Percentiles rank a stretch among this genome's conserved stretches.
phyloP scores from a whole-genome alignment of 1,284 basidiomycete species.

The Puccinia coronata region DNA sequence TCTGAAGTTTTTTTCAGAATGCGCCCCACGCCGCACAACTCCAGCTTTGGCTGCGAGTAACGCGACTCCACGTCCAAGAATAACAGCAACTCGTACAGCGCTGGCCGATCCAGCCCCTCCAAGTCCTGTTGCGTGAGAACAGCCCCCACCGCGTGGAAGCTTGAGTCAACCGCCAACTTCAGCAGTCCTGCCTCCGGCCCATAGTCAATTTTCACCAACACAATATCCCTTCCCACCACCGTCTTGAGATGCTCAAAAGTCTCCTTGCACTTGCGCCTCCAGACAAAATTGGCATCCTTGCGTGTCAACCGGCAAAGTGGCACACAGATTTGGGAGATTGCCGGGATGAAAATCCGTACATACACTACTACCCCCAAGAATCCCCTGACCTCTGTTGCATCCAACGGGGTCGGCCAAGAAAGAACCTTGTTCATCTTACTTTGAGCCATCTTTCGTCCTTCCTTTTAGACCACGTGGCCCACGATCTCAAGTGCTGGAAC shows the following conservation, averaged over 20 bases:
- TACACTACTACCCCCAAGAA: conserved; percentile 21
- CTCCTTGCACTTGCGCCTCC: not conserved
- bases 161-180: conserved; percentile 22
- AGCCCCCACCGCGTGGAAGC: not conserved
- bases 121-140: not conserved
- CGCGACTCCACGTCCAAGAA: not conserved
- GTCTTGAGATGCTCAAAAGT: not conserved
- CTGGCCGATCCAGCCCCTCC: not conserved
- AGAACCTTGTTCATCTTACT: conserved; percentile 15
- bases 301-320: not conserved
- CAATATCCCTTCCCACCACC: not conserved
- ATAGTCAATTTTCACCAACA: not conserved
- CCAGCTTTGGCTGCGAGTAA: conserved; percentile 7
- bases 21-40: not conserved
- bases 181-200: conserved; percentile 2
- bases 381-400: not conserved
- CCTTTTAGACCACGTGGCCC: not conserved
- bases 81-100: not conserved
- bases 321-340: not conserved
- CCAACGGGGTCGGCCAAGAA: not conserved
- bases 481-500: conserved; percentile 9
- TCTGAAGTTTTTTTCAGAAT: conserved; percentile 20
- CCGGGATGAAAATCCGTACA: conserved; percentile 21
- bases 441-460: not conserved
- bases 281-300: not conserved